Base-by-base conservation (phyloP, 2,329 filamentous ascomycete genomes). In the Thermoascus crustaceus region DNA sequence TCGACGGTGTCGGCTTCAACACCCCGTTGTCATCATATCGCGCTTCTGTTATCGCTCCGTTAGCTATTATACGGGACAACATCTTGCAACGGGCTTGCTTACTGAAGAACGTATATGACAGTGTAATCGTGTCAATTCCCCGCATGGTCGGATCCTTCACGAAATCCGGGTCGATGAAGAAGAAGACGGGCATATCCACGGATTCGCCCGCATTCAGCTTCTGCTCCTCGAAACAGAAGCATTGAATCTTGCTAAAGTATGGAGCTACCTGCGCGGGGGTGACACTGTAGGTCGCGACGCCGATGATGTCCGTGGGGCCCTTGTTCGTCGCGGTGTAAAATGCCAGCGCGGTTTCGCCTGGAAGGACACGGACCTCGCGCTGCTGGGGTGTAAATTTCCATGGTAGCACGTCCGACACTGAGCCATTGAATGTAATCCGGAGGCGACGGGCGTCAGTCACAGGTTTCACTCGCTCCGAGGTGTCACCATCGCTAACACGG, bases 161-260 rank as follows among this genome's bases (percentile, higher is more conserved):
- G 66, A 98, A 81, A 56, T 96, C 91, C 1, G 91, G 91, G 55
- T 98, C 91, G 46, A 98, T 83, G 63, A 96, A 98, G 66, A 98
- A 98, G 64, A 98, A 98, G 0, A 98, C 93, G 0, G 91, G 93
- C 93, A 98, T 98, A 61, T 98, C 91, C 35, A 98, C 91, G 29
- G 87, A 91, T 72, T 98, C 93, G 29, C 89, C 88, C 4, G 88
- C 88, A 57, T 91, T 89, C 46, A 98, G 64, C 42, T 93, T 75
- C 72, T 98, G 91, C 60, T 87, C 89, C 67, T 98, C 91, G 53
- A 98, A 98, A 63, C 91, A 98, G 64, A 98, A 98, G 57, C 91
- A 98, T 64, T 98, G 91, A 30, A 98, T 98, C 74, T 98, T 98
- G 75, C 85, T 93, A 58, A 98, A 98, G 61, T 98, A 98, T 1